Evolutionary conservation across 768 basidiomycete species (phyloP).

Genomic region (Kondoa subrosea): DNA sequence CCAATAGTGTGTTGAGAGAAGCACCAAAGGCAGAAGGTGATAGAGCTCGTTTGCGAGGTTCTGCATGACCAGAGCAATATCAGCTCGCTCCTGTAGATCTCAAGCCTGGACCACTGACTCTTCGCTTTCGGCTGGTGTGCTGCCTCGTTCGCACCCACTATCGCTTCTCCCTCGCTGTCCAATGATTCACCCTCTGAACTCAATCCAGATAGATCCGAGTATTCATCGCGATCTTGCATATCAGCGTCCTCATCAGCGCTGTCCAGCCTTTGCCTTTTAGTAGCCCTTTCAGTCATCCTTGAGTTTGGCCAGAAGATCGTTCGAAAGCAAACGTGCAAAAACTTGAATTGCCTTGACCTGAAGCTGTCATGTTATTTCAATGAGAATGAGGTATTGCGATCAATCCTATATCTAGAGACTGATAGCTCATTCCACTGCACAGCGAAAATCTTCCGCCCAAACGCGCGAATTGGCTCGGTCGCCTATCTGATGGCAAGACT

Average conservation of each 20-base stretch:
- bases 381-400: too few species aligned
- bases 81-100: not conserved
- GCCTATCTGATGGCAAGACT: conserved; percentile 5
- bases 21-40: conserved; percentile 16
- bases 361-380: too few species aligned
- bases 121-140: not conserved
- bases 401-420: not conserved
- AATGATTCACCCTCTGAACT: not conserved
- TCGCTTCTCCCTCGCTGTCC: not conserved
- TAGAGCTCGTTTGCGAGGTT: conserved; percentile 17
- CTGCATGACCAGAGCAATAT: not conserved
- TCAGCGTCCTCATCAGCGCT: too few species aligned
- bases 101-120: not conserved
- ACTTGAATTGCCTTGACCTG: too few species aligned
- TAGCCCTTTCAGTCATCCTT: too few species aligned
- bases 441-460: too few species aligned
- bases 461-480: not conserved
- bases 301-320: too few species aligned
- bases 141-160: not conserved
- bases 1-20: conserved; percentile 13
- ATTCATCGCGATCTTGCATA: not conserved
- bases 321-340: too few species aligned
- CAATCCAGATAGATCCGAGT: not conserved
- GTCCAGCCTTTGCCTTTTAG: too few species aligned
- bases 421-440: not conserved